Evolutionary conservation across 306 rosid species (phyloP), one percentile per base, ranked within the genome.

Genomic region (Dryas drummondii): DNA sequence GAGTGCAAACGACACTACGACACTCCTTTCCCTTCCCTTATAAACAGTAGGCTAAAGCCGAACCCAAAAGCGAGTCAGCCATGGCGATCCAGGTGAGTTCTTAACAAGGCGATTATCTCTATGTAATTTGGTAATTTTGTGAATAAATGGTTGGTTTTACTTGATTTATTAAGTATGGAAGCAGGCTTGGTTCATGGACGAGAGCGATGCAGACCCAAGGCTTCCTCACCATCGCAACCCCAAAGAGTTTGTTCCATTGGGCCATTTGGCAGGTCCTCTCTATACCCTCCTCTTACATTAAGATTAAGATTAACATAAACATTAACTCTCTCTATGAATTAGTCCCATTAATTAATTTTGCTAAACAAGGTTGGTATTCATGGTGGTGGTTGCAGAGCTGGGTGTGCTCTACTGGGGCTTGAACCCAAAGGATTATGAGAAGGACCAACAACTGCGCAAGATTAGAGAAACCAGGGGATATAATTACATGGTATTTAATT

Each of bases 161-260:
- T 42, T 44, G 26, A n/a, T 41, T 40, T 0, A 22, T 42, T 52
- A 0, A 41, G 19, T 26, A 26, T 67, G 22, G 67, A 72, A 32
- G 62, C 81, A 91, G 98, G 98, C 94, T 12, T 93, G 97, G 98
- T 89, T 82, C 77, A 93, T 91, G 96, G 89, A 93, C 58, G 86
- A 85, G 41, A 65, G 81, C 82, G 64, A 61, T 65, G 94, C 82
- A 64, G 92, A 93, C 76, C 91, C 92, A 42, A 84, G 92, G 84
- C 94, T 91, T 75, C 90, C 91, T 80, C 97, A 88, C 79, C 89
- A 85, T 76, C 79, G 69, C 72, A 68, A 75, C 78, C 93, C 96
- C 26, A 71, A 60, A n/a, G 76, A 89, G 74, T 66, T 79, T 71
- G 88, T 91, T 65, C 82, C 91, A 9, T 44, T 83, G 78, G 72